These are phyloP conservation scores for Carex kokanica DNA, from an alignment of 176 grass and related monocot genomes.

Conservation along the genomic window DNA sequence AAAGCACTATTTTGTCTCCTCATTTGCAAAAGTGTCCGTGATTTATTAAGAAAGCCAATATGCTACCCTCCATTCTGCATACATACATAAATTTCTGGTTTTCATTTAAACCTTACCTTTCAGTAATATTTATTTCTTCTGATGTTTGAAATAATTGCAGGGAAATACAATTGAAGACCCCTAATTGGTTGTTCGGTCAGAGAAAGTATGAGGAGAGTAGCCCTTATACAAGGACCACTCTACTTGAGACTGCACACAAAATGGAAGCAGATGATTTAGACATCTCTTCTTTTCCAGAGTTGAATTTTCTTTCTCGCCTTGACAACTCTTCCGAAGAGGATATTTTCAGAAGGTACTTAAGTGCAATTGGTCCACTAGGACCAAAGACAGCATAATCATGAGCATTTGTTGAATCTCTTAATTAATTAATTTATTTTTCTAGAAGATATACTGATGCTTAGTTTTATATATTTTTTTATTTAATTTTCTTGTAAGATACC, in stretches of 20 bases:
- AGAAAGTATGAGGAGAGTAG: conserved; percentile 66
- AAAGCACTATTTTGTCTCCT: background rate
- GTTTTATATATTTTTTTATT: background rate
- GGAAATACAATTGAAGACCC: conserved; percentile 92
- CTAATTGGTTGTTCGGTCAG: conserved; percentile 98
- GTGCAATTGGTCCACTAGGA: background rate
- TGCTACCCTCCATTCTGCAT: background rate
- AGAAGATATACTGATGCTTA: background rate
- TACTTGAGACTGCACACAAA: conserved; percentile 38
- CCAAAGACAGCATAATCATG: background rate
- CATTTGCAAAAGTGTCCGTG: background rate
- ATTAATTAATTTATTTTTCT: background rate
- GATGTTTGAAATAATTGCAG: conserved; percentile 39
- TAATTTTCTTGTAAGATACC: conserved; percentile 50
- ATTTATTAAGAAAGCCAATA: background rate
- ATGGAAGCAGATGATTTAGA: conserved; percentile 34
- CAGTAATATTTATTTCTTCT: background rate
- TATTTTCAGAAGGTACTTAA: conserved; percentile 65
- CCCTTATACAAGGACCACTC: conserved; percentile 30
- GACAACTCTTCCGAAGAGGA: conserved; percentile 72
- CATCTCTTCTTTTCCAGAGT: conserved; percentile 37
- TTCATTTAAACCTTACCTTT: background rate
- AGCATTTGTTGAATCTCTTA: background rate
- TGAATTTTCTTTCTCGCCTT: conserved; percentile 59
- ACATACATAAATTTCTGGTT: background rate